Percentiles rank a stretch among this genome's conserved stretches.
Evolutionary conservation across 441 rosid genomes (phyloP).

Genomic region (Eruca vesicaria): DNA sequence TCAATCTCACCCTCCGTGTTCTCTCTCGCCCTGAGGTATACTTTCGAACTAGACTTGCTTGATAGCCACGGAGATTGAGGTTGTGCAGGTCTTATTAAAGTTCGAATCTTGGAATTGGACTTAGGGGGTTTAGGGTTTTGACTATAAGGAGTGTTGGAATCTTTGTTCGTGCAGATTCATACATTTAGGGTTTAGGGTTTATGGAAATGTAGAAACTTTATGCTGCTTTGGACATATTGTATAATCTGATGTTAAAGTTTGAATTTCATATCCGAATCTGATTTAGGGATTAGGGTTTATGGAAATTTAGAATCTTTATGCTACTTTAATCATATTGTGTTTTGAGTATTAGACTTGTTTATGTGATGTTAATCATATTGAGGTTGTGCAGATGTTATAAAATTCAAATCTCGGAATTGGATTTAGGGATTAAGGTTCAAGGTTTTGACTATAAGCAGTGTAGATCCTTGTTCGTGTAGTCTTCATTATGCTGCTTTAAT

Average conservation of each 20-base stretch:
- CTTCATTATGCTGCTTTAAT: background rate
- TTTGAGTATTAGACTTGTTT: background rate
- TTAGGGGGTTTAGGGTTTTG: background rate
- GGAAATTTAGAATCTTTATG: background rate
- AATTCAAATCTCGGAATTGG: no score
- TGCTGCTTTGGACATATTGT: no score
- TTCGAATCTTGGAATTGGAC: background rate
- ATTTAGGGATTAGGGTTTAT: background rate
- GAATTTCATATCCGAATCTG: no score
- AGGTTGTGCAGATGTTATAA: conserved; percentile 43
- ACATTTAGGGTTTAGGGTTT: no score
- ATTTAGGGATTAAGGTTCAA: no score
- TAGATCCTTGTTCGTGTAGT: background rate
- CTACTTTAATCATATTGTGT: background rate
- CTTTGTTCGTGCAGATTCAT: no score
- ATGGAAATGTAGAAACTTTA: no score
- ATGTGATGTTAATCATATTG: background rate
- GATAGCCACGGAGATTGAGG: background rate
- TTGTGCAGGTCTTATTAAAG: background rate
- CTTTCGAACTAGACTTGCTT: background rate
- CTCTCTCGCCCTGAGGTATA: conserved; percentile 91
- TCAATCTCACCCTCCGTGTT: conserved; percentile 90
- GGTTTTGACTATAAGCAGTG: no score
- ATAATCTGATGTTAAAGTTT: no score
- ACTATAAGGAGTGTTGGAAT: background rate